These are phyloP conservation scores for Dioscorea dumetorum DNA, from an alignment of 106 monocot genomes.

Conservation along the genomic window DNA sequence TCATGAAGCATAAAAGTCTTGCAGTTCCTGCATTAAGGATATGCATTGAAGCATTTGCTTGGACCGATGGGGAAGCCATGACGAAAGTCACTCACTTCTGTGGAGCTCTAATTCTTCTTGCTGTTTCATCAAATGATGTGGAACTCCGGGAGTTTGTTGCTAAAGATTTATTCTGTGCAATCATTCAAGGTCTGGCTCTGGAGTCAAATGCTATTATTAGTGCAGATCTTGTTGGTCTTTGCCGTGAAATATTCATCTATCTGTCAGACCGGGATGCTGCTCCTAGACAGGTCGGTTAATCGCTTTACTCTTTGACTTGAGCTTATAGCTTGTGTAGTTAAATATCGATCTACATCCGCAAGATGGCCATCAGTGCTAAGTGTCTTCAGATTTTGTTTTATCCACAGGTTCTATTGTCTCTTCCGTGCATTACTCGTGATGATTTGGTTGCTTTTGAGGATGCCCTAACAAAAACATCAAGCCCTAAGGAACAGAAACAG, in stretches of 20 bases:
- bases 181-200: conserved; percentile 60
- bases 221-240: conserved; percentile 79
- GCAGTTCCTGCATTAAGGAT: conserved; percentile 64
- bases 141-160: conserved; percentile 81
- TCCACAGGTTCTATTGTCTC: conserved; percentile 62
- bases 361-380: neutral
- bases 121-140: conserved; percentile 52
- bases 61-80: conserved; percentile 91
- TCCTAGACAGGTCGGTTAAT: conserved; percentile 75
- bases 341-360: neutral
- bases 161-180: conserved; percentile 69
- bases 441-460: conserved; percentile 90
- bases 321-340: neutral
- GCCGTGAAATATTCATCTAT: conserved; percentile 89
- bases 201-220: conserved; percentile 89
- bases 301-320: neutral
- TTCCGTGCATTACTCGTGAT: conserved; percentile 53
- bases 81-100: conserved; percentile 64
- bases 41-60: conserved; percentile 57
- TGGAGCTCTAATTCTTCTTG: conserved; percentile 58
- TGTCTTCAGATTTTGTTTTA: neutral
- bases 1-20: conserved; percentile 41
- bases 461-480: conserved; percentile 73
- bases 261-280: conserved; percentile 62
- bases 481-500: conserved; percentile 88